These are phyloP conservation scores for Nakaseomyces glabratus DNA, from an alignment of 1,139 yeast species.

Conservation along the genomic window DNA sequence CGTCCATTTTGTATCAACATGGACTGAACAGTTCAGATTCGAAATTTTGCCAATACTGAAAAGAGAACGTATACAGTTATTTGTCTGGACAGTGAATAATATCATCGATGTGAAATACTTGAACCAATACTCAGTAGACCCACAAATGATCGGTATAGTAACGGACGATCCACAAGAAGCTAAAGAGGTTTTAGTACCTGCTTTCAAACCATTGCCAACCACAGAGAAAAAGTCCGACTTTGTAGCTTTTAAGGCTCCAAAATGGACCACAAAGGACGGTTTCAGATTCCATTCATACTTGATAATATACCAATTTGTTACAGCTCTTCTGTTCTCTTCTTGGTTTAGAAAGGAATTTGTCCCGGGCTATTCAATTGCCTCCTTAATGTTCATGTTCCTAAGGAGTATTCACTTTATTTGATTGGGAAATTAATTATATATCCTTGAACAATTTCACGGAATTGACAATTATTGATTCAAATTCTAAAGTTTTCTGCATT, in stretches of 20 bases:
- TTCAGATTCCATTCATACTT: constrained; percentile 21
- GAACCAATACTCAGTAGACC: constrained; percentile 38
- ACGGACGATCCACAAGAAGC: constrained; percentile 45
- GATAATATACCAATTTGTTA: constrained; percentile 16
- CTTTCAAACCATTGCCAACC: background rate
- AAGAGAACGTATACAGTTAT: constrained; percentile 44
- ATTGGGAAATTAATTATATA: too few species aligned
- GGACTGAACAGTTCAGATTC: constrained; percentile 35
- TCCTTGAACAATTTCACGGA: too few species aligned
- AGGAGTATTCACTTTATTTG: constrained; percentile 21
- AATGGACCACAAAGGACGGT: constrained; percentile 19
- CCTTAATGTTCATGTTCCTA: constrained; percentile 17
- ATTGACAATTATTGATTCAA: too few species aligned
- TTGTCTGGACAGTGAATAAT: constrained; percentile 76
- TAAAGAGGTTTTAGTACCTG: constrained; percentile 11
- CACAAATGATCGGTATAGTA: constrained; percentile 40
- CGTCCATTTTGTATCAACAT: constrained; percentile 35
- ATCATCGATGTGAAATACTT: constrained; percentile 36
- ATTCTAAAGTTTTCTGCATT: too few species aligned
- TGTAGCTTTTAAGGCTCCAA: constrained; percentile 13
- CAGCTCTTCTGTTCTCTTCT: constrained; percentile 17
- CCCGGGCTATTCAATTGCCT: constrained; percentile 21
- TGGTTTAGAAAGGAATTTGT: constrained; percentile 23
- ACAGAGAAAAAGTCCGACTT: constrained; percentile 11
- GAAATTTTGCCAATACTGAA: constrained; percentile 33